Evolutionary conservation across 345 rosid species (phyloP), one percentile per base, ranked within the genome.

Genomic region (Hibiscus mutabilis): DNA sequence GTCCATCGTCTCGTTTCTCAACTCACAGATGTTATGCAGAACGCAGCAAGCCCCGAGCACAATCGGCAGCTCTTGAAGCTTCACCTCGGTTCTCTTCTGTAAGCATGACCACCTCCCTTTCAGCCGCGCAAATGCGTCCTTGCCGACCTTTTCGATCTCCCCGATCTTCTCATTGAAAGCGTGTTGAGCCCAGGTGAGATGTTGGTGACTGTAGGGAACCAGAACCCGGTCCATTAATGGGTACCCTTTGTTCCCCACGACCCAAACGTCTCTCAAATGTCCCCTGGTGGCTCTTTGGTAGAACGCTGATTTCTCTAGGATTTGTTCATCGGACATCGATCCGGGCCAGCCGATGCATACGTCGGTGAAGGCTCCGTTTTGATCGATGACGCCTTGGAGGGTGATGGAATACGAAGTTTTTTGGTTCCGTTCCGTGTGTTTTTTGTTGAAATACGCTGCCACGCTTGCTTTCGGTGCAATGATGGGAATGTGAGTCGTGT

Each of bases 1-100:
- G 18, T 37, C 49, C 49, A 62, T 62, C 3, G 3, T 46, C 49
- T 62, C 67, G 15, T 62, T 37, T 4, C 67, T 35, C 67, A 62
- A 10, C 67, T 62, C 67, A 11, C 67, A 62, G 13, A 62, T 62
- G 2, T 62, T 62, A 37, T 62, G 67, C 67, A 62, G 11, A 37
- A 62, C 67, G 25, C 67, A 62, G 67, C 67, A 62, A n/a, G 67
- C 67, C 19, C 67, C 67, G 2, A 62, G 67, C 27, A 62, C 27
- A 18, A 37, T 6, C 2, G 67, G 67, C 67, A 37, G 11, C 16
- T 62, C 67, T 18, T 62, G 49, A 37, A 62, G 67, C 67, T 62
- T 62, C 19, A 62, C 49, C 47, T 62, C 67, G 27, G 67, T 37
- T 35, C 67, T 62, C 27, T 62, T 62, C 13, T 62, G 67, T 13